Base-by-base conservation (phyloP, 768 basidiomycete species). In the Psilocybe azurescens region DNA sequence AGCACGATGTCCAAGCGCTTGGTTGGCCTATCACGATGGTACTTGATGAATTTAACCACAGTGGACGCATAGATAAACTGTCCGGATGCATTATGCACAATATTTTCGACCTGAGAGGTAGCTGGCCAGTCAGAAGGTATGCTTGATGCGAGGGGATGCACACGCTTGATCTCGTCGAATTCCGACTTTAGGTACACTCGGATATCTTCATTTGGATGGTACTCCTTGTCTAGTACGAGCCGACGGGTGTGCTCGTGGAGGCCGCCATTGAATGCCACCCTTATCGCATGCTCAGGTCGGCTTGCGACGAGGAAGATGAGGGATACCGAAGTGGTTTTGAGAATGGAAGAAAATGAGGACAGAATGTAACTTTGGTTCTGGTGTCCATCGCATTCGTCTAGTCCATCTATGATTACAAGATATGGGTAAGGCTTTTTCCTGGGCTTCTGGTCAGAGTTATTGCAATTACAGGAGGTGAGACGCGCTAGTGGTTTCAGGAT, bases 41-140 rank as follows among this genome's bases (percentile, higher is more conserved):
- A 46, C 29, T 48, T 46, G 30, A 60, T 32, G 28, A 60, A 60
- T 38, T 54, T 60, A n/a, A 60, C 54, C 11, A 55, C 59, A 9
- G 59, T 60, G 14, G 30, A n/a, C 5, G 46, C 59, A 20, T 48
- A 60, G 18, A 60, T 47, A 20, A 60, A 60, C 24, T 60, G 59
- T 2, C 59, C 59, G 7, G 59, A 60, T 1, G 59, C 44, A 14
- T 49, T 54, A 29, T 49, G 18, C 4, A 55, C 46, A 33, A 61
- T 33, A 9, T 14, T 16, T n/a, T 41, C 5, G 10, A 61, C n/a
- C 1, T 39, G 11, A 14, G n/a, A 14, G 5, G 14, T 0, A 0
- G 13, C 3, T 9, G 60, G 60, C 60, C 59, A 60, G 5, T 32
- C 30, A 8, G 44, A 11, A 16, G 18, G 28, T 16, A 60, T n/a